These are phyloP conservation scores for Phytopythium ostracodes DNA, from an alignment of 352 stramenopile genomes.

Conservation along the genomic window DNA sequence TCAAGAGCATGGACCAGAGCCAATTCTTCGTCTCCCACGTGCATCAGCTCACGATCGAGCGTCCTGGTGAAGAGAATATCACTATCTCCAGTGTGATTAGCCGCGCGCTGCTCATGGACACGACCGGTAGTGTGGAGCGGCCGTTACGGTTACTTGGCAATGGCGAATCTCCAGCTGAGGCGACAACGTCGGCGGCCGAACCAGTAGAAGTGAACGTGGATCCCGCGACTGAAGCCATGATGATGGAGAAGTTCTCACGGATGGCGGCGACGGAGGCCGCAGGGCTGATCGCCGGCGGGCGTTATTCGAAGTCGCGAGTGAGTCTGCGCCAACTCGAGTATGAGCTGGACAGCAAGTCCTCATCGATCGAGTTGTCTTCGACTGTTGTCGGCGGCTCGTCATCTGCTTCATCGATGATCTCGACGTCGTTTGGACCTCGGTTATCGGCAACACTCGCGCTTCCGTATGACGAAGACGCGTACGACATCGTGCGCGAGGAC, in stretches of 20 bases:
- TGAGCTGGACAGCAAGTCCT: conserved; percentile 27
- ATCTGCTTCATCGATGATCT: conserved; percentile 21
- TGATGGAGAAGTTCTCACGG: conserved; percentile 67
- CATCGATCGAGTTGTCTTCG: conserved; percentile 16
- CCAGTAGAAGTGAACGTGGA: conserved; percentile 25
- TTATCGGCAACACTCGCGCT: conserved; percentile 15
- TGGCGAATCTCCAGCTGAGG: conserved; percentile 17
- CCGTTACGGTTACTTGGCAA: conserved; percentile 44
- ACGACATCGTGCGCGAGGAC: conserved; percentile 13
- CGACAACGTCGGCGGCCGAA: not conserved
- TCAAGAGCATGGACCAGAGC: conserved; percentile 55
- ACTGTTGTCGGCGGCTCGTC: conserved; percentile 18
- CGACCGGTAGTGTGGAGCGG: conserved; percentile 20
- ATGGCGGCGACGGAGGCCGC: conserved; percentile 51
- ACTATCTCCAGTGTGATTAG: conserved; percentile 77
- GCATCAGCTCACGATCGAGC: conserved; percentile 66
- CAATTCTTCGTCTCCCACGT: conserved; percentile 66
- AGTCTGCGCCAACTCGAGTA: conserved; percentile 34
- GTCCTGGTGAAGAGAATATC: conserved; percentile 61
- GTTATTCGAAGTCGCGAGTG: conserved; percentile 21
- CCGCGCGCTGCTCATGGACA: conserved; percentile 50
- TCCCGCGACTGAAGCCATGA: conserved; percentile 38
- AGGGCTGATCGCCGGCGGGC: conserved; percentile 25
- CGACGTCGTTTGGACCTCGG: conserved; percentile 8
- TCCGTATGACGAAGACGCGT: conserved; percentile 19